Percentiles rank a stretch among this genome's conserved stretches.
Evolutionary conservation across 2,329 filamentous ascomycete species (phyloP).

Genomic region (Alternaria tenuissima): DNA sequence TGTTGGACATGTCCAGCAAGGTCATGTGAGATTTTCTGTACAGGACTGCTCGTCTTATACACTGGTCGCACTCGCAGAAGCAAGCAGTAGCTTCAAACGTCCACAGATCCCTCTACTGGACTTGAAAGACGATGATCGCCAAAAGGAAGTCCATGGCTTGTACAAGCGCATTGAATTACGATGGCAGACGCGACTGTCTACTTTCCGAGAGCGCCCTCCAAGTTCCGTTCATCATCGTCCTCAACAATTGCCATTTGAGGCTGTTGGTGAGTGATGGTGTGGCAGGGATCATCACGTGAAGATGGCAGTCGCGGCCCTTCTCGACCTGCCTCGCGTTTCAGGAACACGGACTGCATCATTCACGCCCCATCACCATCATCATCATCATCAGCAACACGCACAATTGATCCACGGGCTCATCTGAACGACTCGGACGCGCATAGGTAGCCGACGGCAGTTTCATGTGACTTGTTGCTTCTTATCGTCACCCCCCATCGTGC

Average conservation of each 20-base stretch:
- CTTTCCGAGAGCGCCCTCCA: background rate
- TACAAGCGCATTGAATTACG: background rate
- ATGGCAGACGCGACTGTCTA: background rate
- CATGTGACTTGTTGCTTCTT: slow-evolving; percentile 5
- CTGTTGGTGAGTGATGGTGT: background rate
- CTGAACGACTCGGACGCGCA: slow-evolving; percentile 4
- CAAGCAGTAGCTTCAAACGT: slow-evolving; percentile 1
- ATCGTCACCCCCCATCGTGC: slow-evolving; percentile 13
- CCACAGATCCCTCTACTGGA: background rate
- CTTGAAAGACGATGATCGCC: background rate
- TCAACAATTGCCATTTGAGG: slow-evolving; percentile 7
- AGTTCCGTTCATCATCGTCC: background rate
- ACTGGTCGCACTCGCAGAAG: background rate
- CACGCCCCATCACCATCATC: slow-evolving; percentile 1
- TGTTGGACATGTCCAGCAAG: background rate
- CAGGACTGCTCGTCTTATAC: background rate
- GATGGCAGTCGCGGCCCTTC: slow-evolving; percentile 9
- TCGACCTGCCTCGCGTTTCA: slow-evolving; percentile 25
- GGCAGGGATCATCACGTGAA: slow-evolving; percentile 25
- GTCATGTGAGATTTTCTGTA: background rate
- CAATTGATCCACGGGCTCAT: slow-evolving; percentile 5
- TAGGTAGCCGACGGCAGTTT: slow-evolving; percentile 3
- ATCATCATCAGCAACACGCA: slow-evolving; percentile 11
- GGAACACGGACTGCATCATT: slow-evolving; percentile 7
- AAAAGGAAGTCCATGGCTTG: background rate